Evolutionary conservation across 2,329 filamentous ascomycete genomes (phyloP), one percentile per base, ranked within the genome.

Genomic region (Trematosphaeria pertusa): DNA sequence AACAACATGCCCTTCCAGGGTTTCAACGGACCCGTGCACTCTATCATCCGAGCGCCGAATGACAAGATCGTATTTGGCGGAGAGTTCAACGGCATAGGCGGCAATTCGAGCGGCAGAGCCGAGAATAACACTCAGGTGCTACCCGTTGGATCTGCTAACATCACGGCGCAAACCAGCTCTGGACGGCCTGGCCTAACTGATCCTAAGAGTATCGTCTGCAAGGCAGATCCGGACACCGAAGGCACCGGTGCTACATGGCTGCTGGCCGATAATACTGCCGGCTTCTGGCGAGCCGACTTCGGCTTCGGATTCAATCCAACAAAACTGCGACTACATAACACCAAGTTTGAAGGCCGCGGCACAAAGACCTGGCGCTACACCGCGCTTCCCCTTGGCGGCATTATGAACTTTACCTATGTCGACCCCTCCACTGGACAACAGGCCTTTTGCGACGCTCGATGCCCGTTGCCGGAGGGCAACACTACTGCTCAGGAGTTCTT

Each of bases 341-440:
- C 93, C 2, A 85, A 89, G 59, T 80, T 85, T 41, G 85, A 94
- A 61, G 91, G 89, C 40, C 86, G 91, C 55, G 92, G 94, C 31
- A 96, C 92, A 21, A 89, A 89, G 75, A 89, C 87, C 0, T 99
- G 90, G 76, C 85, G 91, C 47, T 95, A 91, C 67, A 90, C 89
- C 17, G 89, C 91, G 14, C 77, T 93, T 48, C 92, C 93, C 4
- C 84, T 93, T 63, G 87, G 89, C 53, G 94, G 94, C 41, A 97
- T 99, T 69, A 89, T 99, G 86, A 97, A 97, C 73, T 81, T 99
- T 65, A 96, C 91, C 28, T 97, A 94, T 61, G 86, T 86, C 54
- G 91, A 97, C 64, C 87, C 88, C 11, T 18, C 76, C 69, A 30
- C 84, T 1, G 87, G 88, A 19, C 75, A 82, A 39, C 86, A 87